Percentiles rank a stretch among this genome's conserved stretches.
These are phyloP conservation scores for Royoungia palumana DNA, from an alignment of 768 basidiomycete genomes.

Conservation along the genomic window DNA sequence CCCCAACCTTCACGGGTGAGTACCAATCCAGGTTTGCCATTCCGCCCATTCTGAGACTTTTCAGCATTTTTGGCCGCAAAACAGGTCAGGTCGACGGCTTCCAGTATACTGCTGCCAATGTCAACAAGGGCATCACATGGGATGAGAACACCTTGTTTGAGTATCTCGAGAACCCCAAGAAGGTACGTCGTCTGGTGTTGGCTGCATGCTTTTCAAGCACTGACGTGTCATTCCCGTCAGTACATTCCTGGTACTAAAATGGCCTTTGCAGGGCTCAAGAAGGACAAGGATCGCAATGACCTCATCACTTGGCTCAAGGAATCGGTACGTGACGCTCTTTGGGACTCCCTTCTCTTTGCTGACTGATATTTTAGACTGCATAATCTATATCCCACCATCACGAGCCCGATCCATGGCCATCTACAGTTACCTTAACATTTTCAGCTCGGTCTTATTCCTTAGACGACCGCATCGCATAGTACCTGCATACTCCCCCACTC, in stretches of 20 bases:
- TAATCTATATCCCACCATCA: constrained; percentile 18
- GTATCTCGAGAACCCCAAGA: constrained; percentile 96
- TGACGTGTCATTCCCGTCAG: constrained; percentile 33
- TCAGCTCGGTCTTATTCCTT: constrained; percentile 32
- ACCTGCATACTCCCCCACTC: constrained; percentile 30
- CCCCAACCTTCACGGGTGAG: constrained; percentile 91
- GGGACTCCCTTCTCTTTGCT: not conserved
- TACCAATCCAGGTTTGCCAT: not conserved
- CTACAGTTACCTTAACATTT: constrained; percentile 22
- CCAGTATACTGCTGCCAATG: constrained; percentile 92
- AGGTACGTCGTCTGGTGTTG: constrained; percentile 45
- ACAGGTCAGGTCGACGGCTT: constrained; percentile 83
- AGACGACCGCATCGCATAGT: constrained; percentile 31
- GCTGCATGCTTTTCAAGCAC: no score
- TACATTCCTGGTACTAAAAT: constrained; percentile 98
- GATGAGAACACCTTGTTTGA: constrained; percentile 87
- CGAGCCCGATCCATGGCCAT: constrained; percentile 11
- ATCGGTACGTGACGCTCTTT: constrained; percentile 44
- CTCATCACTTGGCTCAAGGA: constrained; percentile 84
- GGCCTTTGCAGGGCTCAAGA: constrained; percentile 98
- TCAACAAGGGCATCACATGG: constrained; percentile 93
- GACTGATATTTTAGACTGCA: constrained; percentile 19
- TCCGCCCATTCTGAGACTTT: no score
- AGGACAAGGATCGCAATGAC: constrained; percentile 96
- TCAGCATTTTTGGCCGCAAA: constrained; percentile 77